A percentile compares a stretch with the other conserved stretches of the same genome.
These are phyloP conservation scores for Hygrophoropsis aurantiaca DNA, from an alignment of 768 basidiomycete species.

Conservation along the genomic window DNA sequence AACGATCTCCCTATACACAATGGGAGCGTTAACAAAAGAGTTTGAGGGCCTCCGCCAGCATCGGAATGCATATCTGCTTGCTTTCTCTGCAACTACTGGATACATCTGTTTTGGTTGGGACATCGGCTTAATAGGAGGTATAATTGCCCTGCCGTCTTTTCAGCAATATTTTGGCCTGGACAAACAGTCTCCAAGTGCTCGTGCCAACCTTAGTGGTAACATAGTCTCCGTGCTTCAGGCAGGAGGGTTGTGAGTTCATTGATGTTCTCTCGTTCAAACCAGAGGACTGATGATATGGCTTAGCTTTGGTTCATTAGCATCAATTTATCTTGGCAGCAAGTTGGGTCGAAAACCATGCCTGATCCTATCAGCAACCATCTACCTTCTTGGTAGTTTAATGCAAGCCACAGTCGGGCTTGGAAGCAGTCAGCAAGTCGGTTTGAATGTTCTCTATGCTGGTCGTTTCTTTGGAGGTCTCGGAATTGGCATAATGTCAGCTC, in stretches of 20 bases:
- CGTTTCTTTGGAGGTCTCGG: constrained; percentile 53
- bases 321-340: constrained; percentile 26
- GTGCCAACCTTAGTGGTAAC: constrained; percentile 32
- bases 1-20: neutral
- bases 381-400: constrained; percentile 32
- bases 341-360: constrained; percentile 36
- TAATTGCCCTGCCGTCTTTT: constrained; percentile 36
- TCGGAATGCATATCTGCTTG: constrained; percentile 35
- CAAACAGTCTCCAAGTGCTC: constrained; percentile 18
- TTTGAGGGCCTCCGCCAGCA: constrained; percentile 22
- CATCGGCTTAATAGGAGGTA: constrained; percentile 36
- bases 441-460: constrained; percentile 31
- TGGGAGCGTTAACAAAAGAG: constrained; percentile 18
- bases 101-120: constrained; percentile 38
- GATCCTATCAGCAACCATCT: constrained; percentile 30
- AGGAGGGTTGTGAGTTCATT: constrained; percentile 31
- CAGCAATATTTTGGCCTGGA: constrained; percentile 33
- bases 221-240: constrained; percentile 39
- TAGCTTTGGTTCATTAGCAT: constrained; percentile 29
- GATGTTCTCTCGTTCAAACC: neutral
- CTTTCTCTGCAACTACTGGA: constrained; percentile 33
- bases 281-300: neutral
- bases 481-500: constrained; percentile 36
- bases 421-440: constrained; percentile 19
- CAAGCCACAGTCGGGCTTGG: constrained; percentile 35